Conservation (phyloP, 73 alveolate species). For the Urostyla sp. region DNA sequence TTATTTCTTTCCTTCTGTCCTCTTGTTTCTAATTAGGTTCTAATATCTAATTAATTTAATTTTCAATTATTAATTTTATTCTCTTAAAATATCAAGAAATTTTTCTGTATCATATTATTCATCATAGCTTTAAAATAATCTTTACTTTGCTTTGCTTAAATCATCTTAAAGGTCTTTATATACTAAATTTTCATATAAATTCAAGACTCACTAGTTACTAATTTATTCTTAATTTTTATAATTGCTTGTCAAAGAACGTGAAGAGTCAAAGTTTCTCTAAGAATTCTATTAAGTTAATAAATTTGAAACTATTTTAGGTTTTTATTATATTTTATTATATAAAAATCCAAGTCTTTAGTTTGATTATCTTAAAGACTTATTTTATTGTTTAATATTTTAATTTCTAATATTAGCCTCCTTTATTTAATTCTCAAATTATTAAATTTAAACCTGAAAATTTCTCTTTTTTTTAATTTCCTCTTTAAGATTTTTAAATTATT, state of each 20-base stretch:
- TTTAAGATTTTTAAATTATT: too few relatives aligned
- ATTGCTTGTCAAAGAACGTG: not conserved
- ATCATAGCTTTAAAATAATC: not conserved
- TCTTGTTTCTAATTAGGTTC: constrained; percentile 9
- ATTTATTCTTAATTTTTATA: not conserved
- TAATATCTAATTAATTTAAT: constrained; percentile 17
- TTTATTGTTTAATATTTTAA: too few relatives aligned
- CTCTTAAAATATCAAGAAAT: constrained; percentile 4
- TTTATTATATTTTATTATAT: too few relatives aligned
- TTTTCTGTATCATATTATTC: not conserved
- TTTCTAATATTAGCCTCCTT: too few relatives aligned
- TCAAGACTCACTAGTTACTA: not conserved
- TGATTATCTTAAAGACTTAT: too few relatives aligned
- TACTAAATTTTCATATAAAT: constrained; percentile 17
- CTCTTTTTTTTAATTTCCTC: too few relatives aligned
- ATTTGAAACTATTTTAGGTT: too few relatives aligned
- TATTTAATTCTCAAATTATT: too few relatives aligned
- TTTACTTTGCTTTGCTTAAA: constrained; percentile 4
- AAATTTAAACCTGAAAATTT: too few relatives aligned
- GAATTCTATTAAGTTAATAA: too few relatives aligned
- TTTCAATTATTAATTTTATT: constrained; percentile 2
- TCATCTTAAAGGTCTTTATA: constrained; percentile 8
- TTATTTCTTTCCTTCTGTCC: not conserved
- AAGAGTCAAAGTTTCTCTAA: not conserved
- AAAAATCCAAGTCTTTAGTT: too few relatives aligned